Conservation (phyloP, 2,329 filamentous ascomycete genomes). For the Fusarium incarnatum region DNA sequence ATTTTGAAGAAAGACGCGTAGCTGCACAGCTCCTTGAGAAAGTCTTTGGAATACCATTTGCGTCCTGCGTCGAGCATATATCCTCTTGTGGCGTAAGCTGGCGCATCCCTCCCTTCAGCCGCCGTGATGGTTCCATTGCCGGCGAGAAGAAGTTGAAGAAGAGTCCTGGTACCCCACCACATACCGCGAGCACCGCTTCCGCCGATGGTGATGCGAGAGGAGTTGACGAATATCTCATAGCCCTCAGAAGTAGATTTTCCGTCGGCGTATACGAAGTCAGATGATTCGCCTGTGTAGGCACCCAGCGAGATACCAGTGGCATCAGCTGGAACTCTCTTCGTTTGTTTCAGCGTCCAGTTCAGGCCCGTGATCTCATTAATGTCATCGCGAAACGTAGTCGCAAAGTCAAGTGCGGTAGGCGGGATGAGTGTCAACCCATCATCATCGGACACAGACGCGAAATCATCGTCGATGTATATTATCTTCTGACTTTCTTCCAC, state of each 20-base stretch:
- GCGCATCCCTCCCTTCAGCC: background rate
- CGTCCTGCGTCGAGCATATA: conserved; percentile 26
- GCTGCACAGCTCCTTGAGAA: conserved; percentile 20
- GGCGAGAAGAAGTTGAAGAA: conserved; percentile 17
- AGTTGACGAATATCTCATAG: conserved; percentile 15
- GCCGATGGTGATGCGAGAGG: conserved; percentile 13
- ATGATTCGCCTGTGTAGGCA: conserved; percentile 5
- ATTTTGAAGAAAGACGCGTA: conserved; percentile 34
- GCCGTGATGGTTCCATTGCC: background rate
- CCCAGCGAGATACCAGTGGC: background rate
- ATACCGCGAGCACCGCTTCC: conserved; percentile 23
- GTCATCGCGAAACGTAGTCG: conserved; percentile 13
- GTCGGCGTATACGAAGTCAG: conserved; percentile 7
- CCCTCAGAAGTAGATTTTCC: conserved; percentile 13
- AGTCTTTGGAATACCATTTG: conserved; percentile 27
- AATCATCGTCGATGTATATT: conserved; percentile 2
- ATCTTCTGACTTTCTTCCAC: background rate
- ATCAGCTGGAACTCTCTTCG: background rate
- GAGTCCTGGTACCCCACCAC: conserved; percentile 28
- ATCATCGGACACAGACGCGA: background rate
- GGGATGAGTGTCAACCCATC: conserved; percentile 10
- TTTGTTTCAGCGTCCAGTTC: conserved; percentile 19
- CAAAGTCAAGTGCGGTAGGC: conserved; percentile 14
- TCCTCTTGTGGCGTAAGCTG: conserved; percentile 18
- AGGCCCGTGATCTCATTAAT: background rate